Percentiles rank a stretch among this genome's conserved stretches.
These are phyloP conservation scores for Erythrobasidium hasegawianum DNA, from an alignment of 1,284 basidiomycete genomes.

Conservation along the genomic window DNA sequence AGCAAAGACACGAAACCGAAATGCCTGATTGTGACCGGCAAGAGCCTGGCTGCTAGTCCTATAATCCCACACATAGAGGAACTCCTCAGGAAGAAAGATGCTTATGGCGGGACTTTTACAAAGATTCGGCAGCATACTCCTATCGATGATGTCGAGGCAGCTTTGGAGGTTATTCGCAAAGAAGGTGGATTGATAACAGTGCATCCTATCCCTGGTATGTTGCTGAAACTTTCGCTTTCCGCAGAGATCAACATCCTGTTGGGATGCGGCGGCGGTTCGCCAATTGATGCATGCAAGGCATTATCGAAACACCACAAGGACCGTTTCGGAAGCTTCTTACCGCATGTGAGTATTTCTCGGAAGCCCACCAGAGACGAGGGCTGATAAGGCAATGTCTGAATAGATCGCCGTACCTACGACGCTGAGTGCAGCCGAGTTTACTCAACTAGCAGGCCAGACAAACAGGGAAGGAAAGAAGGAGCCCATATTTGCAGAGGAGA, in stretches of 20 bases:
- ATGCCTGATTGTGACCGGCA: conserved; percentile 58
- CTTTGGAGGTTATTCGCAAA: conserved; percentile 8
- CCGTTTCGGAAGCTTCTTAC: conserved; percentile 55
- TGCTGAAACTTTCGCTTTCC: conserved; percentile 61
- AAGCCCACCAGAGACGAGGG: too few relatives aligned
- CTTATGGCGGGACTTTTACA: conserved; percentile 64
- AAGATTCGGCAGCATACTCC: conserved; percentile 74
- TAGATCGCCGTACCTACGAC: conserved; percentile 71
- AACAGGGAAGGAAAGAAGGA: conserved; percentile 67
- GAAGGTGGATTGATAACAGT: conserved; percentile 54
- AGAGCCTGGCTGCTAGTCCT: conserved; percentile 54
- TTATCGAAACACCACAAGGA: conserved; percentile 62
- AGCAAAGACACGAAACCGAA: conserved; percentile 10
- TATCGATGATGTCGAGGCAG: conserved; percentile 64
- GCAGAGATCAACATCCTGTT: conserved; percentile 63
- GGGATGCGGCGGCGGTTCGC: conserved; percentile 72
- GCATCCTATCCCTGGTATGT: conserved; percentile 66
- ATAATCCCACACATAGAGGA: conserved; percentile 58
- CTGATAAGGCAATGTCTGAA: neutral
- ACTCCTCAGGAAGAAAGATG: conserved; percentile 56
- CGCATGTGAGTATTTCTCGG: conserved; percentile 36
- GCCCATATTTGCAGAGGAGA: conserved; percentile 54
- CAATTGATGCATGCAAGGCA: conserved; percentile 68
- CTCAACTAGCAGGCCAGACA: conserved; percentile 62
- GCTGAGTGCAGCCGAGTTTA: conserved; percentile 71